phyloP scores from a whole-genome alignment of 352 stramenopile genomes.

The Phytophthora foliorum region DNA sequence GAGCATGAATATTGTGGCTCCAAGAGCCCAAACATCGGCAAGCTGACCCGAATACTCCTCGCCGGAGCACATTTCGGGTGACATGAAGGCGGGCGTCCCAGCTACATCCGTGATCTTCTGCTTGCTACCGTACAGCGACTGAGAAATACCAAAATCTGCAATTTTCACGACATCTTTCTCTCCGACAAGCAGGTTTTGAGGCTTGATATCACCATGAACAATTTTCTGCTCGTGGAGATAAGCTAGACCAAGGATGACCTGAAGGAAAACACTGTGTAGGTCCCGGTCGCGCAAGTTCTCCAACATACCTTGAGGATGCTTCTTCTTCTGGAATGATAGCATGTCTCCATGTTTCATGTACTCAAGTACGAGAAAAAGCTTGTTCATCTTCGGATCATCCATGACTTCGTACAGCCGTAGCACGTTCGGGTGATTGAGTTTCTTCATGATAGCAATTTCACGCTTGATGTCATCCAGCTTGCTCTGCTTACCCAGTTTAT shows the following conservation, averaged over 20 bases:
- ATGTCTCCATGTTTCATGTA: conserved; percentile 93
- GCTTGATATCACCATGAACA: conserved; percentile 90
- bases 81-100: conserved; percentile 94
- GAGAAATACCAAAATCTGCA: conserved; percentile 92
- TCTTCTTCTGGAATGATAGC: conserved; percentile 81
- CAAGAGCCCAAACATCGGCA: conserved; percentile 93
- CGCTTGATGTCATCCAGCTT: conserved; percentile 91
- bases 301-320: conserved; percentile 46
- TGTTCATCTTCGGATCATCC: conserved; percentile 95
- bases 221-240: conserved; percentile 92
- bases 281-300: conserved; percentile 74
- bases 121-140: conserved; percentile 85
- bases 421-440: conserved; percentile 96
- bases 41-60: conserved; percentile 88
- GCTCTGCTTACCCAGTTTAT: conserved; percentile 83
- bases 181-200: conserved; percentile 89
- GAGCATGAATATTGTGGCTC: conserved; percentile 91
- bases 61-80: conserved; percentile 91
- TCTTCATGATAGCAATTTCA: conserved; percentile 99
- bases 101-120: conserved; percentile 83
- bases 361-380: conserved; percentile 97
- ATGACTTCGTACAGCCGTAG: conserved; percentile 96
- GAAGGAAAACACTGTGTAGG: conserved; percentile 75
- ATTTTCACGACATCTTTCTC: conserved; percentile 93
- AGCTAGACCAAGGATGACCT: conserved; percentile 85